Evolutionary conservation across 2,329 filamentous ascomycete genomes (phyloP).

Genomic region (Neopestalotiopsis rosae): DNA sequence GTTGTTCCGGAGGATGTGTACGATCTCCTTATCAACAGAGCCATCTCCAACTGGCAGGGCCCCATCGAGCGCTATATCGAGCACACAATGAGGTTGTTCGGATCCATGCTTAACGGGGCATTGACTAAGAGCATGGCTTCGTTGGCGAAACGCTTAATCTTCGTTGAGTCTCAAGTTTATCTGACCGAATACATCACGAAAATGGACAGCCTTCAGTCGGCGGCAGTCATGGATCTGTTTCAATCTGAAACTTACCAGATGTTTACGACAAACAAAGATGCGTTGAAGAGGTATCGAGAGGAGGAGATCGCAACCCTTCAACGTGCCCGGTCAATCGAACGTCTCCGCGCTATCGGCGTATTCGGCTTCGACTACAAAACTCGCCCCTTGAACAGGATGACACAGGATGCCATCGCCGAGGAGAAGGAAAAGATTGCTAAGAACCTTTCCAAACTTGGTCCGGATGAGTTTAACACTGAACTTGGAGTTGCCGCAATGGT

Average conservation of each 20-base stretch:
- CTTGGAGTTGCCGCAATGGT: slow-evolving; percentile 67
- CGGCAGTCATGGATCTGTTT: slow-evolving; percentile 51
- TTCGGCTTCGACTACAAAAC: slow-evolving; percentile 41
- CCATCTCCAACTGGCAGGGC: slow-evolving; percentile 61
- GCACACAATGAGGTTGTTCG: slow-evolving; percentile 54
- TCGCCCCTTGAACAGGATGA: slow-evolving; percentile 43
- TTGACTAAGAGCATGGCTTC: slow-evolving; percentile 53
- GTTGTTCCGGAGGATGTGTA: slow-evolving; percentile 66
- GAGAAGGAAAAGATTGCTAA: slow-evolving; percentile 49
- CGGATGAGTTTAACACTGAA: slow-evolving; percentile 65
- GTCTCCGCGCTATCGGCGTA: slow-evolving; percentile 46
- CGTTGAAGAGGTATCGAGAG: slow-evolving; percentile 50
- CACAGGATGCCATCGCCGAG: slow-evolving; percentile 50
- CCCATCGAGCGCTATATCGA: slow-evolving; percentile 57
- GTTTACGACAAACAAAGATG: slow-evolving; percentile 61
- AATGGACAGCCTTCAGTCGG: slow-evolving; percentile 41
- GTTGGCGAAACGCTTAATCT: slow-evolving; percentile 55
- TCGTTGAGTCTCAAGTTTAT: slow-evolving; percentile 49
- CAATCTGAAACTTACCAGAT: slow-evolving; percentile 59
- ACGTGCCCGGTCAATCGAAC: slow-evolving; percentile 54
- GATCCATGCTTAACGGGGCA: slow-evolving; percentile 49
- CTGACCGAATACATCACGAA: slow-evolving; percentile 50
- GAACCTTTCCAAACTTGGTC: slow-evolving; percentile 53
- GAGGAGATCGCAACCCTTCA: slow-evolving; percentile 52
- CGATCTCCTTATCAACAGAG: slow-evolving; percentile 60